Evolutionary conservation across 371 early-diverging fungal species (phyloP).

Genomic region (Mucor plumbeus): DNA sequence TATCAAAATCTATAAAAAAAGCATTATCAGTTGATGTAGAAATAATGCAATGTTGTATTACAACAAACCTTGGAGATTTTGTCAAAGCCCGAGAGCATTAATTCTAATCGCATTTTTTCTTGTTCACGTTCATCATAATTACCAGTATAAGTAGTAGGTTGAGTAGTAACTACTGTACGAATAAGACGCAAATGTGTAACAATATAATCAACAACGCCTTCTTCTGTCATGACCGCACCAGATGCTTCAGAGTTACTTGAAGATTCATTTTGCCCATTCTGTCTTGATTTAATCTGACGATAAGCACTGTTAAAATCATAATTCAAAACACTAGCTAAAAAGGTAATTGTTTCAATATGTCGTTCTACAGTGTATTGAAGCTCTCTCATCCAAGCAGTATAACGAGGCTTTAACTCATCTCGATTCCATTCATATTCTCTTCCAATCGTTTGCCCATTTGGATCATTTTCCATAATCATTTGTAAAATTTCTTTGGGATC

Average conservation of each 20-base stretch:
- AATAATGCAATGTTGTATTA: neutral
- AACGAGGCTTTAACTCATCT: conserved; percentile 39
- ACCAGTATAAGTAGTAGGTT: conserved; percentile 44
- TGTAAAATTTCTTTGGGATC: conserved; percentile 47
- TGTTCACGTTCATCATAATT: conserved; percentile 45
- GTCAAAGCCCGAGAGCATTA: conserved; percentile 59
- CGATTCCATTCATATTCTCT: conserved; percentile 22
- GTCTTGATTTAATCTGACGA: conserved; percentile 41
- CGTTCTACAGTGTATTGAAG: conserved; percentile 48
- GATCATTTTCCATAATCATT: conserved; percentile 45
- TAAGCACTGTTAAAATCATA: conserved; percentile 58
- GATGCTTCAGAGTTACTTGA: conserved; percentile 13
- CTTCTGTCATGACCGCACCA: conserved; percentile 55
- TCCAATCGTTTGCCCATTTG: conserved; percentile 24
- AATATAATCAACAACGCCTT: conserved; percentile 58
- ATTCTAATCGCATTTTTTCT: conserved; percentile 53
- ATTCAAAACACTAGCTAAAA: conserved; percentile 46
- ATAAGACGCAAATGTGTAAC: conserved; percentile 53
- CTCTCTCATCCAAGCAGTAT: conserved; percentile 60
- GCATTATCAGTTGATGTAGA: neutral
- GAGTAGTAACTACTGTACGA: conserved; percentile 50
- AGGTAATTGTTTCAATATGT: conserved; percentile 57
- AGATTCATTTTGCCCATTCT: conserved; percentile 13
- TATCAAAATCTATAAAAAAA: conserved; percentile 41
- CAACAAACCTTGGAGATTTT: conserved; percentile 48